Conservation (phyloP, 768 basidiomycete genomes). For the Pleurotus eryngii region DNA sequence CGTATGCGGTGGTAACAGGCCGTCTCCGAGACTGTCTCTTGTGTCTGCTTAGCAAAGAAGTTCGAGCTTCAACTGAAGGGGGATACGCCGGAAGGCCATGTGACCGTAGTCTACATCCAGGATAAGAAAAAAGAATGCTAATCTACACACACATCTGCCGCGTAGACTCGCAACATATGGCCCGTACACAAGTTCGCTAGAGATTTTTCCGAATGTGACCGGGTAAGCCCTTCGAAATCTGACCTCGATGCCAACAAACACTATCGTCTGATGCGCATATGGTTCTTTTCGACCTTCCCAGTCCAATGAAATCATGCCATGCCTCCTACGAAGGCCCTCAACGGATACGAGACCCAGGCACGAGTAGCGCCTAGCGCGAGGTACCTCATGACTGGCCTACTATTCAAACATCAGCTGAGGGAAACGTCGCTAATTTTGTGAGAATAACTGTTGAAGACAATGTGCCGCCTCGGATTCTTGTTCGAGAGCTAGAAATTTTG, state of each 20-base stretch:
- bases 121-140: too few relatives aligned
- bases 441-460: background rate
- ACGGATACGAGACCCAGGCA: background rate
- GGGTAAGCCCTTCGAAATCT: background rate
- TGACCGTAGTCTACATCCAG: too few relatives aligned
- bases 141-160: too few relatives aligned
- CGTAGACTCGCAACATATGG: too few relatives aligned
- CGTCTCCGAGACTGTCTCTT: too few relatives aligned
- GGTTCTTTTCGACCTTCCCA: background rate
- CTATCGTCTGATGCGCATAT: background rate
- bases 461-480: background rate
- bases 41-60: too few relatives aligned
- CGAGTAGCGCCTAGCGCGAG: background rate
- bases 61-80: too few relatives aligned
- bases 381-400: background rate
- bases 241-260: background rate
- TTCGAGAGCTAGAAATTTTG: background rate
- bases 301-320: background rate
- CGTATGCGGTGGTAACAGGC: too few relatives aligned
- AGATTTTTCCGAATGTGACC: background rate
- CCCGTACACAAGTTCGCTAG: too few relatives aligned
- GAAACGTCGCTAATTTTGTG: background rate
- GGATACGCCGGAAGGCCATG: too few relatives aligned
- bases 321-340: background rate
- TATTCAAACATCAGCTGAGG: slow-evolving; percentile 2